A percentile compares a stretch with the other conserved stretches of the same genome.
Conservation (phyloP, 139 green algal genomes). For the Coelastrella sp. region DNA sequence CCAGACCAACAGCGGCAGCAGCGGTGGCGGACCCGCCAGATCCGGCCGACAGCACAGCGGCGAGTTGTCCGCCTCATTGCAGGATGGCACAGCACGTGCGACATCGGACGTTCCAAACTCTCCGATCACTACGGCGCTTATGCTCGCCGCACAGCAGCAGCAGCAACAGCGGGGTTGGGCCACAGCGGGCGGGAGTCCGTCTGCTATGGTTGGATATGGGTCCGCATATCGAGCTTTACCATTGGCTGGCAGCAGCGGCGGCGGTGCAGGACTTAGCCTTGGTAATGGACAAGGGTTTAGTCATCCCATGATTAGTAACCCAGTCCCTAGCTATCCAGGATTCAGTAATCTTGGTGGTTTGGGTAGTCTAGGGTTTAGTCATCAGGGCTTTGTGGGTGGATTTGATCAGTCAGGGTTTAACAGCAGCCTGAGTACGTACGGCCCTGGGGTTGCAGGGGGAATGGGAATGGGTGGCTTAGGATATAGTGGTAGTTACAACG, state of each 20-base stretch:
- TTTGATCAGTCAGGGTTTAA: background rate
- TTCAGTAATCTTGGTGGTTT: too few relatives aligned
- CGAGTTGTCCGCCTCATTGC: background rate
- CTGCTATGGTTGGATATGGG: background rate
- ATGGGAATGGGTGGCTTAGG: background rate
- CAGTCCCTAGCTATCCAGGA: too few relatives aligned
- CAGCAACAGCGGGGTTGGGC: constrained; percentile 20
- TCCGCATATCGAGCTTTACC: background rate
- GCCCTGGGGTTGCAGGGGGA: background rate
- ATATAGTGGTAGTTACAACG: too few relatives aligned
- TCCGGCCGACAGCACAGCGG: background rate
- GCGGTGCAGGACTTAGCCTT: background rate
- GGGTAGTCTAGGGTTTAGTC: background rate
- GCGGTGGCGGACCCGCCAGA: background rate
- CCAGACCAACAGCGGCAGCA: background rate
- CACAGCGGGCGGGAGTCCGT: background rate
- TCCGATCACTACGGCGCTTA: constrained; percentile 12
- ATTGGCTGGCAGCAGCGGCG: background rate
- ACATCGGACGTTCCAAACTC: background rate
- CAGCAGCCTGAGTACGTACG: background rate
- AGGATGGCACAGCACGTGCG: background rate
- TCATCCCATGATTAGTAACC: background rate
- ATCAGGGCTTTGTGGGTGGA: background rate
- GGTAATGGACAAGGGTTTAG: background rate
- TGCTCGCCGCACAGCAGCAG: constrained; percentile 30